Evolutionary conservation across 2,329 filamentous ascomycete species (phyloP).

Genomic region (Penicillium expansum): DNA sequence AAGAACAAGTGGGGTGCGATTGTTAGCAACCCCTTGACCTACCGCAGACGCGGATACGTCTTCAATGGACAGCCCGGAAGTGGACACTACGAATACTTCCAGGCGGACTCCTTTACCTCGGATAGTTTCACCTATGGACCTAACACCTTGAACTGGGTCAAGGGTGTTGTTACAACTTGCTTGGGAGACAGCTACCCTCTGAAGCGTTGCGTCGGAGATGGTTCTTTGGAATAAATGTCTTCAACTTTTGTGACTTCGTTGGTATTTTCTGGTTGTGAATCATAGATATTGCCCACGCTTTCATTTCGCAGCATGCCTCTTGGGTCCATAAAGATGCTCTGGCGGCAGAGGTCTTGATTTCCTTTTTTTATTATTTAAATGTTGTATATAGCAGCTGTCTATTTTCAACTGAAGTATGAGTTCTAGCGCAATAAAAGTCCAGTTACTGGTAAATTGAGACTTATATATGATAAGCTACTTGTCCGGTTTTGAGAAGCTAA

Average conservation of each 20-base stretch:
- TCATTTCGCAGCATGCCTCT: not conserved
- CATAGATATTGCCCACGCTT: not conserved
- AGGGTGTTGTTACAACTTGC: not conserved
- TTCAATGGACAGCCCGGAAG: not conserved
- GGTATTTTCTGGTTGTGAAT: not conserved
- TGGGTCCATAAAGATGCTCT: not conserved
- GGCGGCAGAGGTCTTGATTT: not conserved
- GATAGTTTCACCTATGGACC: not conserved
- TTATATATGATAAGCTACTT: not conserved
- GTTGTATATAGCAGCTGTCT: not conserved
- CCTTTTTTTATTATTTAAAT: not conserved
- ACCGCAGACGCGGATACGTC: not conserved
- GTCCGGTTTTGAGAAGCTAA: not conserved
- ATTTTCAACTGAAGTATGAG: not conserved
- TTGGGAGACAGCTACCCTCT: not conserved
- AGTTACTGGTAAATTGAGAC: not conserved
- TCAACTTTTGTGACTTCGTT: not conserved
- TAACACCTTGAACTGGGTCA: not conserved
- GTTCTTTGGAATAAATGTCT: not conserved
- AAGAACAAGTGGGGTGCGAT: not conserved
- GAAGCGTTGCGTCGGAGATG: not conserved
- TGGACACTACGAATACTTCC: not conserved
- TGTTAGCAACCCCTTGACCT: not conserved
- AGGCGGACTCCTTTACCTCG: not conserved
- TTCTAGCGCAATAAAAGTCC: not conserved